These are phyloP conservation scores for Mucor indicus DNA, from an alignment of 371 early-diverging fungal genomes.

Conservation along the genomic window DNA sequence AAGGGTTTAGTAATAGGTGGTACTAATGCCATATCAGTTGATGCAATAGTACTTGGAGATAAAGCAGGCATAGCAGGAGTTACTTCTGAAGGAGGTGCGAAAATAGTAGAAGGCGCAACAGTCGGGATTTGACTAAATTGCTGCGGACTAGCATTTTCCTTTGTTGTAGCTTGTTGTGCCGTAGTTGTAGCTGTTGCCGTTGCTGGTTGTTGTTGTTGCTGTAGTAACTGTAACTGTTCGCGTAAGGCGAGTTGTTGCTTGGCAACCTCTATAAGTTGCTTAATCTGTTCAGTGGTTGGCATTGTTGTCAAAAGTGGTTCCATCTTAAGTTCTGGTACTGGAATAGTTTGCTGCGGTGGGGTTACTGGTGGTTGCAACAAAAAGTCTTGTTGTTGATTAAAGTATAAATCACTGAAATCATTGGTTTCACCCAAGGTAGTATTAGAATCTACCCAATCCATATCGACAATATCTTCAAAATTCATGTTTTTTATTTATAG, in stretches of 20 bases:
- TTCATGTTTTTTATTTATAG: constrained; percentile 27
- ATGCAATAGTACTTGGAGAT: too few species aligned
- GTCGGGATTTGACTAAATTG: constrained; percentile 11
- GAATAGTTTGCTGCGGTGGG: neutral
- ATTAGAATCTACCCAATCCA: constrained; percentile 48
- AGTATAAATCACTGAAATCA: too few species aligned
- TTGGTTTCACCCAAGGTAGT: constrained; percentile 1
- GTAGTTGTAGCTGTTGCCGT: neutral
- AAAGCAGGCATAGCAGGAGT: too few species aligned
- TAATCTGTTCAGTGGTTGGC: constrained; percentile 44
- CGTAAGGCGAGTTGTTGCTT: constrained; percentile 34
- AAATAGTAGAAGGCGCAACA: constrained; percentile 20
- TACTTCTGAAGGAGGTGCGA: constrained; percentile 18
- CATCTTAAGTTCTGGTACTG: constrained; percentile 4
- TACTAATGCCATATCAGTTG: too few species aligned
- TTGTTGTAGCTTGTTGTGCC: too few species aligned
- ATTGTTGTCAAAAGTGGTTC: constrained; percentile 9
- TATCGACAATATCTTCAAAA: constrained; percentile 50
- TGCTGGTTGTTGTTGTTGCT: constrained; percentile 3
- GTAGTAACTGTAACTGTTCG: constrained; percentile 19
- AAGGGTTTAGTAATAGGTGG: neutral
- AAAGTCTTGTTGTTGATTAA: too few species aligned
- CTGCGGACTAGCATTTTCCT: too few species aligned
- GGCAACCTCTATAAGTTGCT: constrained; percentile 42
- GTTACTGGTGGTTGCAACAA: constrained; percentile 8